Percentiles rank a stretch among this genome's conserved stretches.
phyloP scores from a whole-genome alignment of 169 alveolate species.

The Cryptosporidium baileyi region DNA sequence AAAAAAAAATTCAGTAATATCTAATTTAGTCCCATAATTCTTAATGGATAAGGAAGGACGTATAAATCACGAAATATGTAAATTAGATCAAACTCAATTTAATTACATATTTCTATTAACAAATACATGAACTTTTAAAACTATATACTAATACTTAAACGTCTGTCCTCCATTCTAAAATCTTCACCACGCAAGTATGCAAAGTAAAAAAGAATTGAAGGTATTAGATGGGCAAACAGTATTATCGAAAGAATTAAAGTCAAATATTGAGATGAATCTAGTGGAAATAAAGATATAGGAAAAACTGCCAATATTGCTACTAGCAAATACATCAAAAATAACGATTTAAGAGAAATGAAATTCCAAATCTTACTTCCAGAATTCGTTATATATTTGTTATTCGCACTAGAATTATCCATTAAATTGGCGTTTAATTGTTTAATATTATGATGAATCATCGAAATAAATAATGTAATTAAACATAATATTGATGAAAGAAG shows the following conservation, averaged over 20 bases:
- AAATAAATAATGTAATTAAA: background rate
- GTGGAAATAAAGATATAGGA: background rate
- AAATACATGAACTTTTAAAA: background rate
- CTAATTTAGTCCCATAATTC: too few species aligned
- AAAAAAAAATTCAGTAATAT: too few species aligned
- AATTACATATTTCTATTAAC: too few species aligned
- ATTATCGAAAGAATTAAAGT: slow-evolving; percentile 16
- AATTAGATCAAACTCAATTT: too few species aligned
- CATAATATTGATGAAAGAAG: slow-evolving; percentile 13
- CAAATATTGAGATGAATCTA: background rate
- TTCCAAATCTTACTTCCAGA: background rate
- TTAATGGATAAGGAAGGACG: too few species aligned
- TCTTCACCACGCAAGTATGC: slow-evolving; percentile 64
- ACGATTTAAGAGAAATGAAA: slow-evolving; percentile 14
- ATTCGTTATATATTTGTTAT: background rate
- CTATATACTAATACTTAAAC: background rate
- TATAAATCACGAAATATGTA: too few species aligned
- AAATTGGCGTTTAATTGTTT: background rate
- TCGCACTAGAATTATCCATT: background rate
- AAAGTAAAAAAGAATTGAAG: slow-evolving; percentile 49
- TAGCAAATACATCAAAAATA: slow-evolving; percentile 18
- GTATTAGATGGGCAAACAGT: slow-evolving; percentile 16
- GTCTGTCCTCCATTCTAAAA: background rate
- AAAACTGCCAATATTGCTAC: slow-evolving; percentile 13
- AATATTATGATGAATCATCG: background rate